phyloP scores from a whole-genome alignment of 2,329 filamentous ascomycete genomes.

The Clarireedia hainanense region DNA sequence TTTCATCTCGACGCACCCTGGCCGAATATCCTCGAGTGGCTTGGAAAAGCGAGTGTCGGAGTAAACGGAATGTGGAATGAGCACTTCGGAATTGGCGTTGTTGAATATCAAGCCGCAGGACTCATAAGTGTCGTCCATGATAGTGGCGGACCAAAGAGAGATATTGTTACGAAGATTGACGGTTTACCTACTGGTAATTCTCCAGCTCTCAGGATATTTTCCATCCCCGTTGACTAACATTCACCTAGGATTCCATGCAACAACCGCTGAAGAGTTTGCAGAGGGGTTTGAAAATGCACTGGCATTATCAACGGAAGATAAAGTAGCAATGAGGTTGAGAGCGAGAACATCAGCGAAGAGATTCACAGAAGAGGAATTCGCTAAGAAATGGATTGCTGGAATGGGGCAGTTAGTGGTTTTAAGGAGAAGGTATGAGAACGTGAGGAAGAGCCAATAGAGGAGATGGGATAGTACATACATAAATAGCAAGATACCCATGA shows the following conservation, averaged over 20 bases:
- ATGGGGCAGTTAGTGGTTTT: constrained; percentile 60
- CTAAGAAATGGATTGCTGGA: constrained; percentile 66
- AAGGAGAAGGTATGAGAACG: constrained; percentile 5
- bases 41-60: constrained; percentile 70
- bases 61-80: constrained; percentile 99
- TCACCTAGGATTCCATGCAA: constrained; percentile 72
- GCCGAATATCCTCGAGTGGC: constrained; percentile 75
- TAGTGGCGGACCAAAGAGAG: constrained; percentile 84
- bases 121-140: constrained; percentile 89
- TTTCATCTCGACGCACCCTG: constrained; percentile 89
- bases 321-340: constrained; percentile 64
- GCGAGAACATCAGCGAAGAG: constrained; percentile 72
- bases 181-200: constrained; percentile 65
- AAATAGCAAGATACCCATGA: constrained; percentile 1
- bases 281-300: constrained; percentile 72
- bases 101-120: constrained; percentile 95
- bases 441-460: background rate
- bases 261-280: constrained; percentile 71
- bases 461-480: background rate
- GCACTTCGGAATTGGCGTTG: constrained; percentile 96
- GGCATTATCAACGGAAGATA: constrained; percentile 57
- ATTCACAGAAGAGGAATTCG: constrained; percentile 86
- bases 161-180: constrained; percentile 80
- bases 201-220: background rate
- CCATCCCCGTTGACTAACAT: constrained; percentile 4